Evolutionary conservation across 176 grass and related monocot genomes (phyloP).

Genomic region (Areca catechu): DNA sequence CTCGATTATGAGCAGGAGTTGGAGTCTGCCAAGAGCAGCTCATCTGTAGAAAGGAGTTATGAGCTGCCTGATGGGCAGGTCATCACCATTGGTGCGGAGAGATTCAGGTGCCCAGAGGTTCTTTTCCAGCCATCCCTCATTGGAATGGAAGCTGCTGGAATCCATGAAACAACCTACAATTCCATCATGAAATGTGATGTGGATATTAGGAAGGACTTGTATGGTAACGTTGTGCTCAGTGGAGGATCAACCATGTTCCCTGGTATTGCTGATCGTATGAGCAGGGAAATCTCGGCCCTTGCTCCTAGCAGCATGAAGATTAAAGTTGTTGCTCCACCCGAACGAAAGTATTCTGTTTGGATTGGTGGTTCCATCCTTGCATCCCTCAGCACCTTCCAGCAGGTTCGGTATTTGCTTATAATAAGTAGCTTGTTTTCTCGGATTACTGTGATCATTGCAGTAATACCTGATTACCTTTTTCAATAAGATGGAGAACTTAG

Average conservation of each 20-base stretch:
- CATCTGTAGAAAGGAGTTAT: constrained; percentile 67
- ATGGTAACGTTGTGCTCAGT: constrained; percentile 69
- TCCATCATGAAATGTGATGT: constrained; percentile 95
- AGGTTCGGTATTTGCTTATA: constrained; percentile 30
- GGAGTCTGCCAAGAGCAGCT: constrained; percentile 63
- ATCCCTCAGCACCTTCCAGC: constrained; percentile 81
- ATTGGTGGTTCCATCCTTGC: constrained; percentile 82
- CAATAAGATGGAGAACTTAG: too few species aligned
- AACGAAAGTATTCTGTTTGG: constrained; percentile 91
- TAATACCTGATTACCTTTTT: too few species aligned
- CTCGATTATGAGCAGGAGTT: constrained; percentile 72
- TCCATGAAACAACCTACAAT: constrained; percentile 84
- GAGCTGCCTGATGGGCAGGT: constrained; percentile 84
- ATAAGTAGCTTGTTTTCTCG: too few species aligned
- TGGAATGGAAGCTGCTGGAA: constrained; percentile 66
- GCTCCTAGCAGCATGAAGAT: constrained; percentile 87
- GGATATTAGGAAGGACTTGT: constrained; percentile 81
- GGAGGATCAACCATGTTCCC: constrained; percentile 89
- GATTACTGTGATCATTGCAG: too few species aligned
- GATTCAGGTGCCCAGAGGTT: constrained; percentile 85
- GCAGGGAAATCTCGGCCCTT: constrained; percentile 71
- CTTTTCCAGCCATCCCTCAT: constrained; percentile 72
- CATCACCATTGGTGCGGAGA: constrained; percentile 67
- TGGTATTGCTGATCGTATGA: constrained; percentile 76
- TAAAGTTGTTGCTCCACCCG: constrained; percentile 77